Evolutionary conservation across 1,284 basidiomycete species (phyloP), one percentile per base, ranked within the genome.

Genomic region (Microbotryum silenes-acaulis): DNA sequence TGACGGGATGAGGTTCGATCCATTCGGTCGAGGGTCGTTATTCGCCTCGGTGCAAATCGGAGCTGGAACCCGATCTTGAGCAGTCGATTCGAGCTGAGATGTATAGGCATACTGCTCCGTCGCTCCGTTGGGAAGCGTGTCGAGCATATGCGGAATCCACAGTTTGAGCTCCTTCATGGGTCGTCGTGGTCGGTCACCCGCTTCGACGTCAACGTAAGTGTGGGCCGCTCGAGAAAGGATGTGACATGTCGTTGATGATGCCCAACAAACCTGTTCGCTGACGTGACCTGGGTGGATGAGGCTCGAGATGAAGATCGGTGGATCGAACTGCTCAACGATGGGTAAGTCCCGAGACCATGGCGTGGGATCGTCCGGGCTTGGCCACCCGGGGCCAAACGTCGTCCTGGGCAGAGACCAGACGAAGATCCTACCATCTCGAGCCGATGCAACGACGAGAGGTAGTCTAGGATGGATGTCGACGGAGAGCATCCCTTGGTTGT

Each of bases 211-310:
- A 53, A 12, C 2, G 56, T 23, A 23, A 56, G 50, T 10, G 56
- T 42, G 37, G 37, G 37, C 37, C 2, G 37, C 37, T 1, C 59
- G 31, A 51, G 61, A 58, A 16, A 60, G 12, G 61, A 65, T 25
- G 10, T 48, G 51, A 29, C 21, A 50, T 1, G 51, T 42, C 18
- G 44, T 21, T 1, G 59, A n/a, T 12, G 52, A 54, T 23, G 50
- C 33, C 37, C 60, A 65, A 16, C 29, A 44, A 27, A 60, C 53
- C 10, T 57, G 49, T 29, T 54, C 29, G 14, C 58, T 56, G 59
- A 59, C 61, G 16, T 61, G 59, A 3, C 60, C 64, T 4, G 61
- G 52, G 25, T 66, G 64, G 3, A 66, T 6, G 29, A 37, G 44
- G 31, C 44, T 50, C 3, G 61, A 51, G 18, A 53, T 61, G 33